phyloP scores from a whole-genome alignment of 352 stramenopile species.

The Pythium coloratum region DNA sequence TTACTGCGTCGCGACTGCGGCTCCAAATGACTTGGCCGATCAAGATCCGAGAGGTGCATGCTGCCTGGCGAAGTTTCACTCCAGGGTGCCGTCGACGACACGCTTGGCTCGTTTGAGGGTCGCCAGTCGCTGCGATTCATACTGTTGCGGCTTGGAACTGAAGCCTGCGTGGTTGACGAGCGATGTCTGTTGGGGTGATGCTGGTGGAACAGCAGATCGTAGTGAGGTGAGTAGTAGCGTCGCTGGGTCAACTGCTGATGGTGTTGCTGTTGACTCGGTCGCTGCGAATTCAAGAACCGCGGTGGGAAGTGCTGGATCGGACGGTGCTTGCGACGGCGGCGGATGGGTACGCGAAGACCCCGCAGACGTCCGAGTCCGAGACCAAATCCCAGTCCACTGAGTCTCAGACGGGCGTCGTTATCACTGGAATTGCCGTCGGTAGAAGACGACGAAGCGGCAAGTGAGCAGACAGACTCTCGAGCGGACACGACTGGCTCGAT shows the following conservation, averaged over 20 bases:
- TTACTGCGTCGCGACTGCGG: constrained; percentile 1
- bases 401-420: neutral
- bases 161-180: neutral
- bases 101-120: neutral
- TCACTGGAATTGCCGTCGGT: constrained; percentile 10
- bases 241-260: no score
- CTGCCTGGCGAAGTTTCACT: neutral
- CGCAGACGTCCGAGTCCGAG: constrained; percentile 1
- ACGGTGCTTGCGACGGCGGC: neutral
- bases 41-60: neutral
- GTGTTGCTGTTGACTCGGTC: neutral
- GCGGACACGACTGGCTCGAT: constrained; percentile 20
- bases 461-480: constrained; percentile 5
- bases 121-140: constrained; percentile 1
- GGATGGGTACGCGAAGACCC: constrained; percentile 13
- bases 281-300: neutral
- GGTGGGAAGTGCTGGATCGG: constrained; percentile 3
- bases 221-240: neutral
- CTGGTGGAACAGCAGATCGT: neutral
- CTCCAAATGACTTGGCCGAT: neutral
- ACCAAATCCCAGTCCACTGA: neutral
- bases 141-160: neutral
- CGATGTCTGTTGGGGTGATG: neutral
- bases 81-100: neutral
- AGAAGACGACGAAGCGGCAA: constrained; percentile 2